A percentile compares a stretch with the other conserved stretches of the same genome.
Conservation (phyloP, 192 early-diverging fungal species). For the Mortierella claussenii region DNA sequence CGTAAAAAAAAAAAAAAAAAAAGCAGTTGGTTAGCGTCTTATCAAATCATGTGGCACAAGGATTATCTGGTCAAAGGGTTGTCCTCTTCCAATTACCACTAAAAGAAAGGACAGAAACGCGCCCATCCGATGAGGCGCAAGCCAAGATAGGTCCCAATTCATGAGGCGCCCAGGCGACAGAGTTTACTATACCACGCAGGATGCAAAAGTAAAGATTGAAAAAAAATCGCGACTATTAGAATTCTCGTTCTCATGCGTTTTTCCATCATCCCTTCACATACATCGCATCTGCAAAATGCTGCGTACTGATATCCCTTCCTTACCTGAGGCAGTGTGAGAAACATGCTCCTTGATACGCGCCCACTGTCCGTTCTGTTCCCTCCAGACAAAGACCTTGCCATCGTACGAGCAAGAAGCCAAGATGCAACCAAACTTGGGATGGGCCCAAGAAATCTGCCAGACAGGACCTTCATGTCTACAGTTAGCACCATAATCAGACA, state of each 20-base stretch:
- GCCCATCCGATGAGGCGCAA: conserved; percentile 95
- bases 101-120: conserved; percentile 89
- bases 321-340: conserved; percentile 90
- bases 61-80: too few relatives aligned
- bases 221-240: too few relatives aligned
- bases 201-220: neutral
- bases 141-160: conserved; percentile 93
- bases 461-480: conserved; percentile 96
- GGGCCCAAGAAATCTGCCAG: conserved; percentile 99
- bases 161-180: conserved; percentile 96
- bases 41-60: too few relatives aligned
- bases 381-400: conserved; percentile 95
- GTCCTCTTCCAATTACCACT: conserved; percentile 86
- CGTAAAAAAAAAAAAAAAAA: too few relatives aligned
- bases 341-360: conserved; percentile 86
- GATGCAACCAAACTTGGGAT: conserved; percentile 97
- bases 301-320: too few relatives aligned
- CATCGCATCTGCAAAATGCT: too few relatives aligned
- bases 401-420: conserved; percentile 99
- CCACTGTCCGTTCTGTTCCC: conserved; percentile 87
- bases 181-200: conserved; percentile 76
- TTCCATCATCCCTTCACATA: too few relatives aligned
- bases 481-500: too few relatives aligned
- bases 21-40: too few relatives aligned
- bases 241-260: too few relatives aligned